Evolutionary conservation across 2,329 filamentous ascomycete genomes (phyloP), one percentile per base, ranked within the genome.

Genomic region (Fusarium anguioides): DNA sequence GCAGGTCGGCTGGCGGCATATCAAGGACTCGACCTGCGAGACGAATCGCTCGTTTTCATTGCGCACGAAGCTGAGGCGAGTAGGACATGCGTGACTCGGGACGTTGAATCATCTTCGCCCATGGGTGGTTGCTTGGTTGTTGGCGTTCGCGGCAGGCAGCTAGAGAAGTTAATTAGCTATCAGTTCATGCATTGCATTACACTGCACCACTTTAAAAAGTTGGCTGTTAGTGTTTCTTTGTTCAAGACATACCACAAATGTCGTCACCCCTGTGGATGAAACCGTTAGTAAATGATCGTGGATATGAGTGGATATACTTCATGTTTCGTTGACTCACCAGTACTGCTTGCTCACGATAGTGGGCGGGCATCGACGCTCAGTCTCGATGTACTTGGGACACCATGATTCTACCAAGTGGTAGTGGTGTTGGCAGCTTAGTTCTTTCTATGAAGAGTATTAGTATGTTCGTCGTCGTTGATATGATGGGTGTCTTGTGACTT

Each of bases 381-480:
- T 82, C 69, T 79, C 78, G 55, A 81, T 81, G 53, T 82, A 82
- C 64, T 81, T 80, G 56, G 77, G 75, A 49, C 80, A 82, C 80
- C 80, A 82, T 24, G 80, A 81, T 60, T 81, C 80, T 55, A 82
- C 80, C 63, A 81, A 73, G 66, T 85, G 83, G 76, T 83, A 84
- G 73, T 85, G 82, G 52, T 80, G 78, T 64, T 83, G 79, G 64
- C 84, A 85, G 74, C 83, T 83, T 60, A 85, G 79, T 61, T 85
- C 81, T 59, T 83, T 83, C 83, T 84, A 63, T 21, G 48, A 37
- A 23, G 3, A 29, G 10, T 48, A 56, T 72, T 50, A 71, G 66
- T 62, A 67, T 49, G 47, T 36, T 14, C 27, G 40, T 51, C 50
- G 8, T 20, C 20, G n/a, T 46, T 49, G 31, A 24, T 40, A 33